A percentile compares a stretch with the other conserved stretches of the same genome.
These are phyloP conservation scores for Leptographium lundbergii DNA, from an alignment of 2,329 filamentous ascomycete genomes.

Conservation along the genomic window DNA sequence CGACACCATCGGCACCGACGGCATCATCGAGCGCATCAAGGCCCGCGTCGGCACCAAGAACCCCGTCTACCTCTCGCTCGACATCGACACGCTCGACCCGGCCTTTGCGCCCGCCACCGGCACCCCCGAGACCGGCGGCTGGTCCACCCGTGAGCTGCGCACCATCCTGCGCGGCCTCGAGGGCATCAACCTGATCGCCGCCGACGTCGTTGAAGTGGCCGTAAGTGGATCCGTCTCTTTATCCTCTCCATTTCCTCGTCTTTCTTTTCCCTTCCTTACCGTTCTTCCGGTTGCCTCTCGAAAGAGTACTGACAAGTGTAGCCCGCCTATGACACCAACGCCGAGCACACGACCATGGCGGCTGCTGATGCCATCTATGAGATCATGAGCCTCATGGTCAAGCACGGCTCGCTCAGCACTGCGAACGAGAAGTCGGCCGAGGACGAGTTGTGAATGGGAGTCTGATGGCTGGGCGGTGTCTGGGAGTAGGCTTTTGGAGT, in stretches of 20 bases:
- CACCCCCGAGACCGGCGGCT: constrained; percentile 64
- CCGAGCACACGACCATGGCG: constrained; percentile 62
- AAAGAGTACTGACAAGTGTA: constrained; percentile 9
- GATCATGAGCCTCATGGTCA: constrained; percentile 72
- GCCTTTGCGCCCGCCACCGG: constrained; percentile 67
- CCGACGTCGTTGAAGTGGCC: constrained; percentile 63
- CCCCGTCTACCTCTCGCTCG: constrained; percentile 71
- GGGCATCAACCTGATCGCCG: constrained; percentile 54
- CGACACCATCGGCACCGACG: constrained; percentile 41
- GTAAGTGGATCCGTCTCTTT: constrained; percentile 16
- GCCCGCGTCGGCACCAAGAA: constrained; percentile 61
- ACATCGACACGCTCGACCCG: constrained; percentile 81
- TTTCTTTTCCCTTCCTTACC: neutral
- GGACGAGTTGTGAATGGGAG: constrained; percentile 3
- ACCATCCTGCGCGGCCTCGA: constrained; percentile 60
- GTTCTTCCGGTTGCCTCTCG: neutral
- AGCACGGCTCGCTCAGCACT: constrained; percentile 56
- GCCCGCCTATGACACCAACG: constrained; percentile 60
- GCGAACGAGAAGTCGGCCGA: constrained; percentile 1
- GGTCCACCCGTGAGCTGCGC: constrained; percentile 60
- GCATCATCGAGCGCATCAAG: constrained; percentile 67
- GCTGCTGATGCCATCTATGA: constrained; percentile 61
- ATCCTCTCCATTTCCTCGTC: neutral
- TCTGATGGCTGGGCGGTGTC: neutral
- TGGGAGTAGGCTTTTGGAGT: neutral